Evolutionary conservation across 2,329 filamentous ascomycete genomes (phyloP), one percentile per base, ranked within the genome.

Genomic region (Septoria linicola): DNA sequence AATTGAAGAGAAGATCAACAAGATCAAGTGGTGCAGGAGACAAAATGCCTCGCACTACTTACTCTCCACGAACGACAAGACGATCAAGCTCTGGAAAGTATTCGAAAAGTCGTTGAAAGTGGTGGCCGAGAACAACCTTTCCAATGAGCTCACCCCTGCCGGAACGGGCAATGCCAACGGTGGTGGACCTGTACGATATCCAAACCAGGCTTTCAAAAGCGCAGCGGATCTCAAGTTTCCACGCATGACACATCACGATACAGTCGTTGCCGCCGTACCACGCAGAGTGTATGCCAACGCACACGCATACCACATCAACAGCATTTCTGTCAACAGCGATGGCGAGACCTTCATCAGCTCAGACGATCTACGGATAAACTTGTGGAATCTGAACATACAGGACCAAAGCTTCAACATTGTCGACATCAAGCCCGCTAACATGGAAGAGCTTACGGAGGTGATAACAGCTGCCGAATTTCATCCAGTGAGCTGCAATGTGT

Each of bases 1-100:
- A 75, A 99, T 99, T 68, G 93, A 99, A 80, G 93, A 99, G 75
- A 99, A 99, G 78, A 99, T 99, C 81, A 99, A 99, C 81, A 99
- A 99, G 80, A 99, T 99, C 77, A 99, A 97, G 74, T 99, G 93
- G 93, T 99, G 93, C 73, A 85, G 88, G 69, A 86, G 93, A 74
- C 92, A 97, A 75, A 99, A 99, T 79, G 88, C 92, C 56, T 97
- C 93, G 49, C 93, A 99, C 76, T 99, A 96, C 73, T 83, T 99
- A 45, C 83, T 99, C 51, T 97, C 93, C 36, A 99, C 93, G 64
- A 99, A 99, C 71, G 93, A 99, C 79, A 99, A 99, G 80, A 99
- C 93, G 35, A 99, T 99, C 81, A 99, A 99, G 78, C 79, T 99
- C 62, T 99, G 93, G 93, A 99, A 99, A 73, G 92, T 99, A 43